Conservation (phyloP, 108 stramenopile genomes). For the Schizochytrium sp. region DNA sequence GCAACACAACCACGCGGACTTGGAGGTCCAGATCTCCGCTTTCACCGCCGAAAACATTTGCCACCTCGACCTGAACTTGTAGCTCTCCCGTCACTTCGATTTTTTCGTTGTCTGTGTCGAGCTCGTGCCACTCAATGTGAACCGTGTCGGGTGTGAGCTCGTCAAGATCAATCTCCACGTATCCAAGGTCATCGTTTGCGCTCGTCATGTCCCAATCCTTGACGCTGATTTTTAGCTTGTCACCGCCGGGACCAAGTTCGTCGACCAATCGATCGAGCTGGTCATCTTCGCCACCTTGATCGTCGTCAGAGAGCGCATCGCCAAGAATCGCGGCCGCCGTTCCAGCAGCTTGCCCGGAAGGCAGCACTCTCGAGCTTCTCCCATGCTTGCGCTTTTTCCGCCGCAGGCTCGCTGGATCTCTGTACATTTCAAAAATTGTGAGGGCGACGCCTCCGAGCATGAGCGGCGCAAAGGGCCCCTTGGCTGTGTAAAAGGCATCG, state of each 20-base stretch:
- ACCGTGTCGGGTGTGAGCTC: neutral
- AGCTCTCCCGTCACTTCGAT: neutral
- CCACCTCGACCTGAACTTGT: neutral
- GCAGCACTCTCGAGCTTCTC: neutral
- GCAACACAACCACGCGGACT: neutral
- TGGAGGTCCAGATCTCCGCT: neutral
- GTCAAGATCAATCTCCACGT: neutral
- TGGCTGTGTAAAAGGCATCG: slow-evolving; percentile 5
- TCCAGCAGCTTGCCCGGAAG: neutral
- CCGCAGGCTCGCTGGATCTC: neutral
- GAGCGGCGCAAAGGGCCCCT: slow-evolving; percentile 9
- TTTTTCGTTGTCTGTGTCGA: neutral
- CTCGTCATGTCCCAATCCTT: slow-evolving; percentile 10
- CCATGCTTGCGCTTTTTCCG: neutral
- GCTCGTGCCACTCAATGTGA: slow-evolving; percentile 4
- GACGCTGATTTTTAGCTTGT: neutral
- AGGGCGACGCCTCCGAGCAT: neutral
- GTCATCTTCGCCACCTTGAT: neutral
- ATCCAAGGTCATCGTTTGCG: neutral
- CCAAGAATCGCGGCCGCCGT: too few species aligned
- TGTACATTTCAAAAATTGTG: neutral
- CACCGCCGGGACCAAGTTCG: neutral
- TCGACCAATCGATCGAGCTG: neutral
- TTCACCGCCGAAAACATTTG: neutral
- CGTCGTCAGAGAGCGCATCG: neutral